A percentile compares a stretch with the other conserved stretches of the same genome.
Evolutionary conservation across 2,329 filamentous ascomycete genomes (phyloP).

Genomic region (Cordyceps farinosa): DNA sequence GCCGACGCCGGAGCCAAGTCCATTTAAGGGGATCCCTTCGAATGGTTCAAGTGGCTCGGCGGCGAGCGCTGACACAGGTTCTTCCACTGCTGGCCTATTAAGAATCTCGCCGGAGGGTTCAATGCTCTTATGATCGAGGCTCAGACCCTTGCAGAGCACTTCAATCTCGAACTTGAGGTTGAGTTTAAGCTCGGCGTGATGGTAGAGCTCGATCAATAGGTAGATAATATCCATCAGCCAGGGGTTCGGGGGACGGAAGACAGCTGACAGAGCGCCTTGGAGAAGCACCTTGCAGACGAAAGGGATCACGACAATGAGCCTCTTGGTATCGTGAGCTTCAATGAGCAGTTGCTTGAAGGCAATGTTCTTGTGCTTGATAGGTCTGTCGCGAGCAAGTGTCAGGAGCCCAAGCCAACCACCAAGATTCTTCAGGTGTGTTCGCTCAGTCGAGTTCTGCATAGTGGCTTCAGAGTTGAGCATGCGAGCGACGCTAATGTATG

Average conservation of each 20-base stretch:
- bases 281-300: constrained; percentile 96
- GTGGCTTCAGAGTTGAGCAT: constrained; percentile 89
- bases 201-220: constrained; percentile 87
- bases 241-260: constrained; percentile 92
- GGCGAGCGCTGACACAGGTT: constrained; percentile 55
- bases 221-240: constrained; percentile 97
- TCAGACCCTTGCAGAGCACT: constrained; percentile 88
- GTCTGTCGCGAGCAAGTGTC: constrained; percentile 89
- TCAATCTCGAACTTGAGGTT: constrained; percentile 99
- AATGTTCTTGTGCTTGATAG: constrained; percentile 93
- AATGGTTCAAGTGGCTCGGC: constrained; percentile 75
- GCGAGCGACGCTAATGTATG: constrained; percentile 78
- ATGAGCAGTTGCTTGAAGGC: constrained; percentile 94
- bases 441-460: constrained; percentile 77
- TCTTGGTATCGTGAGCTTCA: constrained; percentile 89
- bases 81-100: constrained; percentile 65
- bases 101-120: constrained; percentile 84
- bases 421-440: constrained; percentile 87
- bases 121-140: constrained; percentile 87
- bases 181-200: constrained; percentile 87
- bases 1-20: constrained; percentile 63
- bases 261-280: constrained; percentile 77
- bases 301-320: constrained; percentile 86
- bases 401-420: constrained; percentile 90
- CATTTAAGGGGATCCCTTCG: constrained; percentile 75